Evolutionary conservation across 345 rosid genomes (phyloP), one percentile per base, ranked within the genome.

Genomic region (Murraya paniculata): DNA sequence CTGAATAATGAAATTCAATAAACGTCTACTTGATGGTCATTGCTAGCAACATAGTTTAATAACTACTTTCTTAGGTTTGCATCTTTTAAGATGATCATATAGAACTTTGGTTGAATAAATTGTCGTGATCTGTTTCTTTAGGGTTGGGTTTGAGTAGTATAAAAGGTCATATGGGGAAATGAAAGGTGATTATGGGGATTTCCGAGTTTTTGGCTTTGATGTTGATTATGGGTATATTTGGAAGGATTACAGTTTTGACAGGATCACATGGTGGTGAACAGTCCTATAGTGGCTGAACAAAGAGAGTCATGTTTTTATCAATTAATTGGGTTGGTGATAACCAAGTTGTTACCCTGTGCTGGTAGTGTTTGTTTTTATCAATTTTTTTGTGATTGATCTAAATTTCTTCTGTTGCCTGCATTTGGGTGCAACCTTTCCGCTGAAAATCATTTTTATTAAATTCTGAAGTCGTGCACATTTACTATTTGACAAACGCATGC

Each of bases 171-270:
- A 13, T n/a, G 21, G 45, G 22, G 14, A 64, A 21, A 31, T 33
- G 45, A 62, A 45, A 19, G 58, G 21, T 50, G 74, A 70, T 30
- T 19, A 50, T 50, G 25, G 27, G 60, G 36, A 28, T 45, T 70
- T 48, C 57, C 48, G 3, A 2, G 16, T 19, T 50, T 55, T 19
- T 19, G 14, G 39, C 60, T 53, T 30, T 9, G 35, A 53, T 6
- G 18, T 71, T 53, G 74, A 53, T 71, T 33, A 16, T 53, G 74
- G 61, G 33, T 70, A 18, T 69, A 1, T 71, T 53, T 53, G 74
- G 55, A 9, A 53, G 45, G 25, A 8, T 53, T 28, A 10, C 61
- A 53, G 25, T 7, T 53, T 11, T 71, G 24, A 71, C 28, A 30
- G 31, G 25, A 53, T 71, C 38, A 71, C 21, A 21, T 71, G 38